phyloP scores from a whole-genome alignment of 176 grass and related monocot genomes.

The Oryza brachyantha region DNA sequence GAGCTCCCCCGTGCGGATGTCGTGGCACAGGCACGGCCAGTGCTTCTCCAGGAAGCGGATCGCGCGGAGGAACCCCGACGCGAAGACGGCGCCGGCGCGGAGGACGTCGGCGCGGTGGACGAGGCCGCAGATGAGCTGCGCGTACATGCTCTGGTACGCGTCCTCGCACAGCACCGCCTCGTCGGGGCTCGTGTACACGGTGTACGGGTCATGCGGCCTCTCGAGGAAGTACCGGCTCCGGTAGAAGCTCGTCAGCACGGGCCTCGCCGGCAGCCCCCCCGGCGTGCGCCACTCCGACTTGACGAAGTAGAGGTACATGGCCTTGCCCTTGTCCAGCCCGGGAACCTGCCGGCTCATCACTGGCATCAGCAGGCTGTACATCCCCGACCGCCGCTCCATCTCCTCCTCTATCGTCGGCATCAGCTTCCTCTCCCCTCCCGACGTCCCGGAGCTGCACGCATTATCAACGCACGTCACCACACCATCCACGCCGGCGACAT shows the following conservation, averaged over 20 bases:
- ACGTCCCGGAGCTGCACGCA: constrained; percentile 52
- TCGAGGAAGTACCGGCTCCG: constrained; percentile 59
- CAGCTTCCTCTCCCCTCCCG: constrained; percentile 65
- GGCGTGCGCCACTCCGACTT: constrained; percentile 61
- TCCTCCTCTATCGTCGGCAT: constrained; percentile 66
- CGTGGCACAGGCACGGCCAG: constrained; percentile 45
- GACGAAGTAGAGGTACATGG: constrained; percentile 72
- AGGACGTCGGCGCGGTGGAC: constrained; percentile 60
- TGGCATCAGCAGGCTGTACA: constrained; percentile 61
- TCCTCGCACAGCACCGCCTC: constrained; percentile 60
- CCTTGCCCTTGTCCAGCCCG: constrained; percentile 57
- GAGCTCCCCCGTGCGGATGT: constrained; percentile 42
- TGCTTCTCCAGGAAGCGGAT: constrained; percentile 62
- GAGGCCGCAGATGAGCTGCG: constrained; percentile 68
- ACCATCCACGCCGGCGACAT: background rate
- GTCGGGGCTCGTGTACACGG: constrained; percentile 64
- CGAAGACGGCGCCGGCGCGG: constrained; percentile 60
- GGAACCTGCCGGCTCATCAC: constrained; percentile 59
- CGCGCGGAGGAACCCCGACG: constrained; percentile 53
- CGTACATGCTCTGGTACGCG: constrained; percentile 75
- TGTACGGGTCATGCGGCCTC: constrained; percentile 51
- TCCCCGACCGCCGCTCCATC: constrained; percentile 46
- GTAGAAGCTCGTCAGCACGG: constrained; percentile 70
- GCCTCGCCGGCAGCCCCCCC: constrained; percentile 47
- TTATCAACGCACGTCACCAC: background rate